Evolutionary conservation across 108 stramenopile species (phyloP).

Genomic region (Bacterosira constricta): DNA sequence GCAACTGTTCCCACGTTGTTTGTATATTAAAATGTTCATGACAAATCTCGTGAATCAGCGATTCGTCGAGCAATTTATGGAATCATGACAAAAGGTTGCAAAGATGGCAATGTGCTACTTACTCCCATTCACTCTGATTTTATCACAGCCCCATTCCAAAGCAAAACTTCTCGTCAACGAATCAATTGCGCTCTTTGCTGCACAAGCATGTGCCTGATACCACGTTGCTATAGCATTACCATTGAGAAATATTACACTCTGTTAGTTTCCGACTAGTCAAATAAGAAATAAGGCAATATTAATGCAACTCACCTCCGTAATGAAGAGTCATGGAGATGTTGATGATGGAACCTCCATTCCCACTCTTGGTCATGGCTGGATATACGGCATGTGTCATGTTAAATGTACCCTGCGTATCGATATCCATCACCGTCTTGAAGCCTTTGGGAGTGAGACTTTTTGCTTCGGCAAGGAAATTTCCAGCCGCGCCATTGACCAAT

Average conservation of each 20-base stretch:
- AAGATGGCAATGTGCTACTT: background rate
- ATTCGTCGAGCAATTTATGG: background rate
- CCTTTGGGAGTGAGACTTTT: conserved; percentile 86
- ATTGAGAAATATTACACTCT: too few relatives aligned
- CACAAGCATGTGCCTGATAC: conserved; percentile 93
- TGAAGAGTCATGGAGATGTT: conserved; percentile 93
- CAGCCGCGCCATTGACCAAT: conserved; percentile 90
- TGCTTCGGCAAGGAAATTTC: conserved; percentile 91
- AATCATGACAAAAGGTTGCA: background rate
- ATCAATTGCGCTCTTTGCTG: conserved; percentile 93
- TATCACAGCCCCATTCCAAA: conserved; percentile 90
- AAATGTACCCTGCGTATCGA: conserved; percentile 91
- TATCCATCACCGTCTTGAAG: conserved; percentile 92
- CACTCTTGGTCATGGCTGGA: conserved; percentile 55
- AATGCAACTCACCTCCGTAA: conserved; percentile 64
- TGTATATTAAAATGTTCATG: too few relatives aligned
- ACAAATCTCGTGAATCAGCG: too few relatives aligned
- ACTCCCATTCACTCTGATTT: conserved; percentile 88
- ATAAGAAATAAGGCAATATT: too few relatives aligned
- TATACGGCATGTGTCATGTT: conserved; percentile 90
- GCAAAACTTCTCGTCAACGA: conserved; percentile 89
- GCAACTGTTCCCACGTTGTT: conserved; percentile 55
- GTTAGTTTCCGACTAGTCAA: too few relatives aligned
- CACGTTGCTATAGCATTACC: conserved; percentile 67
- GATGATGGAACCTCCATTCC: conserved; percentile 65